Base-by-base conservation (phyloP, 345 rosid species). In the Heritiera fomes region DNA sequence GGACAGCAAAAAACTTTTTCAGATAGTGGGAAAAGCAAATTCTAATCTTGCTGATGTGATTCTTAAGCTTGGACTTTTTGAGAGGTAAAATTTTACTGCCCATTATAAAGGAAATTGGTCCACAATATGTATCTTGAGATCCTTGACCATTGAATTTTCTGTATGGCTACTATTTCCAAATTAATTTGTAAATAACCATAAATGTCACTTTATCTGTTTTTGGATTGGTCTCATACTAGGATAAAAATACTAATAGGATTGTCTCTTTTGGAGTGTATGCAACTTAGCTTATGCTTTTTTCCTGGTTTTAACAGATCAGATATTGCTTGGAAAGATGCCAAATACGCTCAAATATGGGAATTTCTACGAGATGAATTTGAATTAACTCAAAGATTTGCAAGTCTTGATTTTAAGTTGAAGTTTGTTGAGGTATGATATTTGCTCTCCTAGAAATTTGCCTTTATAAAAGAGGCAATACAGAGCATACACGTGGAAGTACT, bases 301-400 rank as follows among this genome's bases (percentile, higher is more conserved):
- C 12, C 12, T 73, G 71, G 73, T 76, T 68, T 49, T 52, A 78
- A 82, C 88, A 95, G 99, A 86, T 96, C 97, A 14, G 99, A 96
- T 81, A 96, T 94, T 71, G 98, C 98, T 17, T 96, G 99, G 99
- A 96, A 96, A 81, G 93, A 96, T 83, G 99, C 97, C 4, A 96
- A 94, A 82, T 96, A 89, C 82, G 75, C 75, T 40, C 58, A 52
- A 34, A 72, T 72, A 14, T 72, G 75, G 75, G 75, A 72, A 72
- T 72, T 72, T 72, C 62, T 72, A 9, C 75, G 75, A 17, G 75
- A 72, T 34, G 75, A 72, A 72, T 72, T 72, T 34, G 75, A 72
- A 72, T 34, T 72, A 72, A 72, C 75, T 52, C 75, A 72, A 52
- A 72, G 75, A 72, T 72, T 72, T 53, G 75, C 75, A 5, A 72